Conservation (phyloP, 1,284 basidiomycete genomes). For the Cystobasidium slooffiae region DNA sequence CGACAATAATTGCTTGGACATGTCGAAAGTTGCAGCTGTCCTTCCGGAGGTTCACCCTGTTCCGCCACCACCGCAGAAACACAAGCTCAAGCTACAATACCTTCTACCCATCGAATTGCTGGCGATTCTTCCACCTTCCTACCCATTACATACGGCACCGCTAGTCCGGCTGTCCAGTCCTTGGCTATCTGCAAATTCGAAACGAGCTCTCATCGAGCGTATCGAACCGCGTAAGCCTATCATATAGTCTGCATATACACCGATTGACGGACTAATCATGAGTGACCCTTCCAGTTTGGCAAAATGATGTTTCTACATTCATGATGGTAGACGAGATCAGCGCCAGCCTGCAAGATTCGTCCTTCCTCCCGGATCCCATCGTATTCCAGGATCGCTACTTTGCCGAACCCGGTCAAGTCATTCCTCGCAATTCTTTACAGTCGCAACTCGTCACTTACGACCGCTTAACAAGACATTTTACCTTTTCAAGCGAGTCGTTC, state of each 20-base stretch:
- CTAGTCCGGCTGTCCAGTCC: conserved; percentile 13
- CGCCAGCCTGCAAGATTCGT: neutral
- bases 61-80: neutral
- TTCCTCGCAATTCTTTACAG: conserved; percentile 1
- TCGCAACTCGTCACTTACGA: conserved; percentile 36
- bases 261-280: too few relatives aligned
- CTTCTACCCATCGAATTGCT: conserved; percentile 45
- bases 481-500: conserved; percentile 67
- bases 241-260: too few relatives aligned
- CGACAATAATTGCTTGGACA: neutral
- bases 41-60: neutral
- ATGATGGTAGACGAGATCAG: conserved; percentile 39
- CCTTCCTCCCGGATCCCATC: conserved; percentile 2
- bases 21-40: conserved; percentile 22
- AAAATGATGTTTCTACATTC: conserved; percentile 42
- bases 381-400: conserved; percentile 29
- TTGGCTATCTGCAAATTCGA: conserved; percentile 35
- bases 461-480: conserved; percentile 3
- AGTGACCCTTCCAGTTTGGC: conserved; percentile 18
- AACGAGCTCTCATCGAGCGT: neutral
- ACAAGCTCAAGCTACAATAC: conserved; percentile 42
- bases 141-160: conserved; percentile 45
- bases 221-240: conserved; percentile 23
- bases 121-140: conserved; percentile 23
- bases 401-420: neutral